Evolutionary conservation across 345 rosid species (phyloP).

Genomic region (Theobroma cacao): DNA sequence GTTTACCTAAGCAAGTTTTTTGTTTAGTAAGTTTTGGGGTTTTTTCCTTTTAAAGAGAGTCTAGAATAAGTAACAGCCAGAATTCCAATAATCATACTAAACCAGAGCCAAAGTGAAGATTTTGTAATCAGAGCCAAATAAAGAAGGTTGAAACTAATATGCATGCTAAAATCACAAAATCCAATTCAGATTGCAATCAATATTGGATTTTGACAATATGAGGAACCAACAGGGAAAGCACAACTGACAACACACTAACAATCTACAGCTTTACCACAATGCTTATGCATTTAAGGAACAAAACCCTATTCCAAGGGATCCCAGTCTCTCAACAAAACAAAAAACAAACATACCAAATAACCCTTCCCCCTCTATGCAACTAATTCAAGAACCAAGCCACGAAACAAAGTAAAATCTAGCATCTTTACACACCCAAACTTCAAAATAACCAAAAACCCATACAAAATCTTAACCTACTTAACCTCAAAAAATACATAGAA

Average conservation of each 20-base stretch:
- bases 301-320: background rate
- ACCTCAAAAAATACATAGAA: background rate
- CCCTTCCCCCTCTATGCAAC: background rate
- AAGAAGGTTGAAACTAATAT: background rate
- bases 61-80: too few relatives aligned
- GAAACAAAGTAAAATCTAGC: background rate
- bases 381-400: slow-evolving; percentile 3
- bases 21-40: too few relatives aligned
- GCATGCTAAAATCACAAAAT: background rate
- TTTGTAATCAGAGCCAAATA: too few relatives aligned
- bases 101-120: background rate
- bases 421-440: background rate
- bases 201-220: background rate
- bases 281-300: background rate
- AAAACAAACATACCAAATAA: background rate
- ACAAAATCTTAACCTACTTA: background rate
- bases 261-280: background rate
- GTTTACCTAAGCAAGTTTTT: too few relatives aligned
- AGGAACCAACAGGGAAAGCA: background rate
- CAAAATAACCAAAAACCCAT: background rate
- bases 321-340: background rate
- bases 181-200: background rate
- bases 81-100: background rate
- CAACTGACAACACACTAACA: background rate
- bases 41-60: too few relatives aligned